Percentiles rank a stretch among this genome's conserved stretches.
Conservation (phyloP, 305 asterid species). For the Fraxinus floribunda region DNA sequence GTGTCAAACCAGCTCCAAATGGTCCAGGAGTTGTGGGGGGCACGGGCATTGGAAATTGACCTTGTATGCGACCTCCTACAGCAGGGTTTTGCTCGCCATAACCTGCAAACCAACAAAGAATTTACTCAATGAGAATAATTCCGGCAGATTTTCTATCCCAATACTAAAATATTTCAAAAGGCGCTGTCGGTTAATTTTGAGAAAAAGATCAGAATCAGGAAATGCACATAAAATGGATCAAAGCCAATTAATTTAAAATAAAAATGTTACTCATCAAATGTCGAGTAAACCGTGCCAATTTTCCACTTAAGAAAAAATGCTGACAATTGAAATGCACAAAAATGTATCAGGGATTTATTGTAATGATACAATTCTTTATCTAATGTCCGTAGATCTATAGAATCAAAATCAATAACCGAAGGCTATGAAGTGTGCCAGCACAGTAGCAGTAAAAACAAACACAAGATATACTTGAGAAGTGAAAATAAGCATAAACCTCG, state of each 20-base stretch:
- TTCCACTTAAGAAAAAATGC: neutral
- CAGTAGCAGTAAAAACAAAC: conserved; percentile 14
- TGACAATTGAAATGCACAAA: neutral
- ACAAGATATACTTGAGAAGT: conserved; percentile 14
- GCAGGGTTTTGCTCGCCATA: conserved; percentile 64
- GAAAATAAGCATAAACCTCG: conserved; percentile 46
- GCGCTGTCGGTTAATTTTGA: neutral
- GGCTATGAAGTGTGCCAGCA: conserved; percentile 22
- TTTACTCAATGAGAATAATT: neutral
- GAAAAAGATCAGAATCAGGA: neutral
- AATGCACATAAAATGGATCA: neutral
- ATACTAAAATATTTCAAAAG: neutral
- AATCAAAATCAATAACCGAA: neutral
- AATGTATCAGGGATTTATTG: conserved; percentile 5
- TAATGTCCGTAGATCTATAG: conserved; percentile 1
- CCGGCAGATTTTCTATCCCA: neutral
- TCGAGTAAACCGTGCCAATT: neutral
- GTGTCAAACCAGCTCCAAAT: conserved; percentile 71
- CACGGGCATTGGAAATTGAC: conserved; percentile 65
- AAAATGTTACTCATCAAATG: neutral
- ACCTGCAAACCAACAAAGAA: conserved; percentile 39
- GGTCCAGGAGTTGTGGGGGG: conserved; percentile 79
- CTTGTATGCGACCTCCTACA: conserved; percentile 54
- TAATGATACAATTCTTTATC: conserved; percentile 12
- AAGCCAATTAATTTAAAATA: neutral